Base-by-base conservation (phyloP, 345 rosid species). In the Populus davidiana region DNA sequence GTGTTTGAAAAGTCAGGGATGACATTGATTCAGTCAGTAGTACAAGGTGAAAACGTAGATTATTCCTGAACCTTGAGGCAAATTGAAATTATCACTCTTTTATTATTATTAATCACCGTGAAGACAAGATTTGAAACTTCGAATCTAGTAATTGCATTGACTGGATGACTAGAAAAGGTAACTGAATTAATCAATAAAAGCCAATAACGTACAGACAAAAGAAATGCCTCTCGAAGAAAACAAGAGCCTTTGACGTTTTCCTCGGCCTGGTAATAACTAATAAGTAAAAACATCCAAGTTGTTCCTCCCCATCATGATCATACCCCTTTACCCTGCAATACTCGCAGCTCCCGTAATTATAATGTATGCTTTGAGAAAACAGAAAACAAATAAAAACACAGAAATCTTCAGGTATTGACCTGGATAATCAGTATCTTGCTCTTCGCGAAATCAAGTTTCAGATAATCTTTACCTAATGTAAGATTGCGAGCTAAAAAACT, bases 171-270 rank as follows among this genome's bases (percentile, higher is more conserved):
- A 17, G 31, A 20, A 21, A 77, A 77, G 21, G 39, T 6, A 5
- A 10, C 17, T 5, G 27, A 27, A 49, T 52, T 38, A 35, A 49
- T 33, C n/a, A 14, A 76, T 36, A 3, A 29, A 10, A 71, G 38
- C 71, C 81, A 65, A 18, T 21, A 18, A 56, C 7, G 36, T 33
- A 27, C 2, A 35, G 72, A 78, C 76, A 78, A 63, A 70, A 62
- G 70, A 71, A 63, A 5, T 47, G 75, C 4, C n/a, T 25, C 14
- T 76, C 18, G 2, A 54, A 23, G 16, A 56, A 44, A 62, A 62
- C 29, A 20, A 63, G 35, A n/a, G 50, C 8, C 20, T 47, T 63
- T 70, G 50, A 59, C 78, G 67, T 33, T 49, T 75, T 75, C 41
- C 36, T 14, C 29, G 11, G 35, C n/a, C 23, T 38, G 64, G 49